Evolutionary conservation across 192 early-diverging fungal species (phyloP), one percentile per base, ranked within the genome.

Genomic region (Piromyces sp.): DNA sequence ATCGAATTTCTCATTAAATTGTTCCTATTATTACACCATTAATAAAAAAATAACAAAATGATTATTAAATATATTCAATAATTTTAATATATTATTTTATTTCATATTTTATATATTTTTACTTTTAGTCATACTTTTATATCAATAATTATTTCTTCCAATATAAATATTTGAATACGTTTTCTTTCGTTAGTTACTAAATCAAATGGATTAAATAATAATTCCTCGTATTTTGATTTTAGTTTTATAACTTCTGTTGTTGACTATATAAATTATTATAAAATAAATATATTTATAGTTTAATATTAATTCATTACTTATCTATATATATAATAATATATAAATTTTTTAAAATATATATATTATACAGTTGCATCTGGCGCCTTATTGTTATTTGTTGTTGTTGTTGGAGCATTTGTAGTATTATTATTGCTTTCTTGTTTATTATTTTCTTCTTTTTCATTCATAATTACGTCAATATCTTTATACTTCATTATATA

Each of bases 131-230:
- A n/a, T n/a, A 88, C 86, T 83, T 90, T 90, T 31, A 90, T 84
- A 68, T 90, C 89, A 29, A 80, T 30, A 28, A 85, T 85, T 13
- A 81, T 83, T 84, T 89, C 88, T 22, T 33, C 38, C 11, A 92
- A 85, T 6, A 92, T 83, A 15, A 85, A 38, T 28, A 87, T 81
- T 83, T 92, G 91, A 14, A 83, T 88, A 5, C 89, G 80, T 30
- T 85, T 82, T 28, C 91, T 84, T 29, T 91, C 88, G 78, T 89
- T 85, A 2, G 91, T 90, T 0, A 85, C 90, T 13, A 92, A 84
- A 30, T 91, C 90, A 29, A 84, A 86, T 15, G 88, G 83, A 29
- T 82, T 78, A 81, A 83, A 91, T 5, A 92, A 83, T 13, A 91
- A 82, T 3, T 80, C 42, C 37, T 84, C 86, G 29, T 80, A 78